Base-by-base conservation (phyloP, 2,329 filamentous ascomycete genomes). In the Aspergillus carbonarius region DNA sequence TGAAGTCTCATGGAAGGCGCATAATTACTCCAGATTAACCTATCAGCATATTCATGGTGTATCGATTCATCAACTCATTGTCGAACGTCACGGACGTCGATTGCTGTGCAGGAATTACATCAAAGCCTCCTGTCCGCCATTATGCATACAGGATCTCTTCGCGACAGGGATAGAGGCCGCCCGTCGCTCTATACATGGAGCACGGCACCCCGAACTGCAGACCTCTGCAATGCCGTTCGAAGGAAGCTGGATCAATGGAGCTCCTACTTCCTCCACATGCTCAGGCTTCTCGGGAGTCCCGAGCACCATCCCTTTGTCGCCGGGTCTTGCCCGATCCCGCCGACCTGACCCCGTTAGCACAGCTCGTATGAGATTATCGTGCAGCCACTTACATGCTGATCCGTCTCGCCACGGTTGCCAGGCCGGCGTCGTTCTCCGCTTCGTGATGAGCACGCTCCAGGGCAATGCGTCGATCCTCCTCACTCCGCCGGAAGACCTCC, bases 371-470 rank as follows among this genome's bases (percentile, higher is more conserved):
- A 10, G 18, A 32, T n/a, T 23, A 9, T 49, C n/a, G 37, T 9
- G 18, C 10, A 23, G 55, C 34, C 32, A 82, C 91, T 91, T 81
- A 98, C 95, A 96, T 96, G 89, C 92, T 97, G 70, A 99, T 89
- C 75, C 93, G 87, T 77, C 95, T 85, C 25, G 92, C 95, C 60
- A 99, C 86, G 63, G 89, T 88, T 68, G 93, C 91, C 70, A 99
- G 78, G 69, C 91, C 90, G 72, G 88, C 87, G 72, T 98, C 95
- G 72, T 97, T 96, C 66, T 96, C 93, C 18, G 95, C 95, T 66
- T 97, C 93, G 60, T 89, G 85, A 42, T 87, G 87, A 2, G 95
- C 95, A 73, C 92, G 88, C 79, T 96, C 89, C 64, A 99, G 79
- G 13, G 95, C 95, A 71, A 90, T 87, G 65, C 88, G 85, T 72